Percentiles rank a stretch among this genome's conserved stretches.
phyloP scores from a whole-genome alignment of 2,329 filamentous ascomycete species.

The Ilyonectria robusta region DNA sequence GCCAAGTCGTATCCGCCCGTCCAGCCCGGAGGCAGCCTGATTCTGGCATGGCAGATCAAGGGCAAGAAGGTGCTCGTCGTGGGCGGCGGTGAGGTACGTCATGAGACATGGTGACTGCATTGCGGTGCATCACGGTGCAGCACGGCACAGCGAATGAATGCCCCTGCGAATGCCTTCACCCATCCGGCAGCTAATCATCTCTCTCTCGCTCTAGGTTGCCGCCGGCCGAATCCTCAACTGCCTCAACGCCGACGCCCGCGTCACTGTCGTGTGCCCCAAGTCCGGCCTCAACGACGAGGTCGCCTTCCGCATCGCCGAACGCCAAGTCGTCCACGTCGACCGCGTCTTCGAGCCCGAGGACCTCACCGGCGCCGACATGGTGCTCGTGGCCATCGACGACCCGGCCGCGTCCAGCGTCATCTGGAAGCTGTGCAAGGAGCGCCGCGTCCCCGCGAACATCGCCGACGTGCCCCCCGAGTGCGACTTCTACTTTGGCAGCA shows the following conservation, averaged over 20 bases:
- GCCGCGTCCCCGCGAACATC: conserved; percentile 90
- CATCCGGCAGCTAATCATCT: background rate
- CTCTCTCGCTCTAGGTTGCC: conserved; percentile 79
- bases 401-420: conserved; percentile 90
- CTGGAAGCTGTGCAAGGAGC: conserved; percentile 93
- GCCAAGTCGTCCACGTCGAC: conserved; percentile 85
- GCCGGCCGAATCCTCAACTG: conserved; percentile 94
- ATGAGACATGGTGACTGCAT: conserved; percentile 1
- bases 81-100: conserved; percentile 89
- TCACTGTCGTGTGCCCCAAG: conserved; percentile 86
- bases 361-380: conserved; percentile 86
- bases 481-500: conserved; percentile 98
- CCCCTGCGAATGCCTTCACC: background rate
- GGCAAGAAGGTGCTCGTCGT: conserved; percentile 92
- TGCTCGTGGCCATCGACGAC: conserved; percentile 93
- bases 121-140: background rate
- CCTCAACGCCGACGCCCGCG: conserved; percentile 93
- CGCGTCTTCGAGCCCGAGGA: conserved; percentile 90
- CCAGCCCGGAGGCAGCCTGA: conserved; percentile 91
- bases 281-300: conserved; percentile 91
- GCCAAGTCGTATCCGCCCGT: conserved; percentile 78
- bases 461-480: conserved; percentile 97
- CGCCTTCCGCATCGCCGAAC: conserved; percentile 80
- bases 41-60: conserved; percentile 95
- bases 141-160: conserved; percentile 7